Evolutionary conservation across 257 asterid genomes (phyloP).

Genomic region (Coffea eugenioides): DNA sequence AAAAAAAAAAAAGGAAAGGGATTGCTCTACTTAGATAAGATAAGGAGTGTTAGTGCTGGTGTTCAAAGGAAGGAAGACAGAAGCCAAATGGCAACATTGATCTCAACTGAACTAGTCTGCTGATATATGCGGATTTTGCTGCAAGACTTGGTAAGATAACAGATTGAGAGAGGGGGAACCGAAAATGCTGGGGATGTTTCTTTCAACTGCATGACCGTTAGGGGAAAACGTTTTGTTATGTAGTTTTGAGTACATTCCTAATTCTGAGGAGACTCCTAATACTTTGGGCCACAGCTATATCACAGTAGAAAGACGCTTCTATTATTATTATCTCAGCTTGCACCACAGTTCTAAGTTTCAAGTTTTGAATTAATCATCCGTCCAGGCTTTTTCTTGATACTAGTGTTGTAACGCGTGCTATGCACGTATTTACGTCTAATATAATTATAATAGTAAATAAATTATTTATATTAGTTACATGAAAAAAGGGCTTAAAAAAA

Average conservation of each 20-base stretch:
- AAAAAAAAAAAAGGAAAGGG: neutral
- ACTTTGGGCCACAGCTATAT: constrained; percentile 25
- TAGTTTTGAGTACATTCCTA: constrained; percentile 19
- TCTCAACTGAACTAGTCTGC: constrained; percentile 22
- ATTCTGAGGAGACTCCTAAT: constrained; percentile 23
- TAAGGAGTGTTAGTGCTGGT: neutral
- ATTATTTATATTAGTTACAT: too few species aligned
- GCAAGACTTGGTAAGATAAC: constrained; percentile 50
- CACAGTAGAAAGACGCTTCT: neutral
- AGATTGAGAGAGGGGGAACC: constrained; percentile 26
- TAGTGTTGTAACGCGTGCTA: too few species aligned
- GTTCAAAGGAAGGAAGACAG: constrained; percentile 1
- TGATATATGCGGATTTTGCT: constrained; percentile 30
- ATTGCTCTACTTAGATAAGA: neutral
- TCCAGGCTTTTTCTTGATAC: neutral
- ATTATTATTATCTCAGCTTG: too few species aligned
- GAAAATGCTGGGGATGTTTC: constrained; percentile 40
- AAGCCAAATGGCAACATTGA: constrained; percentile 29
- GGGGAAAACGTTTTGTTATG: constrained; percentile 22
- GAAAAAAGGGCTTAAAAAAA: too few species aligned
- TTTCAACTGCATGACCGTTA: constrained; percentile 20
- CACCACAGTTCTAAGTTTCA: neutral
- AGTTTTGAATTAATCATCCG: neutral
- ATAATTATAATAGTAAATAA: too few species aligned
- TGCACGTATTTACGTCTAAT: too few species aligned